phyloP scores from a whole-genome alignment of 2,329 filamentous ascomycete species.

The Epichloe coenophiala region DNA sequence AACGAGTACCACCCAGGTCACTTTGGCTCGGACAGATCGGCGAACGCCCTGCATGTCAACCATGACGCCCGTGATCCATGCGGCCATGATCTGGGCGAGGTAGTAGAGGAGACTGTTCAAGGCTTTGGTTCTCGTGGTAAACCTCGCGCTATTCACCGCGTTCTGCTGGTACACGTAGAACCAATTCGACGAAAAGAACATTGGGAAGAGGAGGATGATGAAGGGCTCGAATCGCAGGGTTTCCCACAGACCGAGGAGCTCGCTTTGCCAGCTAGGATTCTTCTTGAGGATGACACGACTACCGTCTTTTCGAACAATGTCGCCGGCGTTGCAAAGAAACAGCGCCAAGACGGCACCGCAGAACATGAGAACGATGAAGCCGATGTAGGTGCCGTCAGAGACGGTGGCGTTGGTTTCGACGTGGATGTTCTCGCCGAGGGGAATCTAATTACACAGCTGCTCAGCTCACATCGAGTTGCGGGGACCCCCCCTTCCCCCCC shows the following conservation, averaged over 20 bases:
- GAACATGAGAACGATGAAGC: conserved; percentile 74
- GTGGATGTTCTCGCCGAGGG: conserved; percentile 56
- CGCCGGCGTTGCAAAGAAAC: conserved; percentile 55
- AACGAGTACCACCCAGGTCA: no score
- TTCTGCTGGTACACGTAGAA: conserved; percentile 47
- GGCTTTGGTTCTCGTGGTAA: no score
- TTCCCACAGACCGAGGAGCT: conserved; percentile 63
- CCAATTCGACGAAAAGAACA: conserved; percentile 42
- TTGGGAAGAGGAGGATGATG: conserved; percentile 46
- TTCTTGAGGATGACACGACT: conserved; percentile 78
- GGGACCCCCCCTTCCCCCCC: no score
- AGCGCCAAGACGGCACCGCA: conserved; percentile 57
- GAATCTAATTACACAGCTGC: conserved; percentile 27
- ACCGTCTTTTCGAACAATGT: conserved; percentile 63
- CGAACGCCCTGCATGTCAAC: no score
- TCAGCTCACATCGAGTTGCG: no score
- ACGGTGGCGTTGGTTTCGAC: conserved; percentile 34
- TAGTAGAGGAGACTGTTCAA: no score
- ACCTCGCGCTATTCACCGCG: no score
- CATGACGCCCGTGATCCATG: no score
- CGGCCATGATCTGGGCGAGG: no score
- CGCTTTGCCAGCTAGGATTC: conserved; percentile 68
- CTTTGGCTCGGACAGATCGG: no score
- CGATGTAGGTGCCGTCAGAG: conserved; percentile 72
- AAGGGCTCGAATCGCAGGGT: conserved; percentile 58